phyloP scores from a whole-genome alignment of 2,329 filamentous ascomycete genomes.

The Xylaria sp. region DNA sequence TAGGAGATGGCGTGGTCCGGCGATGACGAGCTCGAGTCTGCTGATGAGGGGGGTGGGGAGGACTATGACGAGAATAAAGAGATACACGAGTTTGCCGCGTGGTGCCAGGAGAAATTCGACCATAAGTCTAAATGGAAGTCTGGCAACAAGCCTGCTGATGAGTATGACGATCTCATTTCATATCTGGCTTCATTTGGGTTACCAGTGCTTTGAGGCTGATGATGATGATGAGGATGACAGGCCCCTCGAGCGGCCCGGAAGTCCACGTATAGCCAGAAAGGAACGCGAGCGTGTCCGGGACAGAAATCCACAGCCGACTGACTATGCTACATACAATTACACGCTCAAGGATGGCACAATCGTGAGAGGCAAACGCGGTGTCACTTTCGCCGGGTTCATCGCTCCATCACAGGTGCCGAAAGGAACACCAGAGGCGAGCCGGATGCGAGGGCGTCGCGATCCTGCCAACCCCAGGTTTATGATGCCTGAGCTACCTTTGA shows the following conservation, averaged over 20 bases:
- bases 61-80: too few species aligned
- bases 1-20: not conserved
- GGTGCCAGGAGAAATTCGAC: too few species aligned
- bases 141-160: too few species aligned
- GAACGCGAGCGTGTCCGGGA: not conserved
- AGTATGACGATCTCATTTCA: too few species aligned
- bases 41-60: too few species aligned
- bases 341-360: constrained; percentile 23
- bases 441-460: too few species aligned
- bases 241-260: not conserved
- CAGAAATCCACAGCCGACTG: not conserved
- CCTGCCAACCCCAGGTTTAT: not conserved
- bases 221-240: not conserved
- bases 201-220: not conserved
- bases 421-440: not conserved
- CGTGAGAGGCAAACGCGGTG: constrained; percentile 20
- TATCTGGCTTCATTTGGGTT: too few species aligned
- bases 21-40: not conserved
- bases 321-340: not conserved
- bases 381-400: constrained; percentile 25
- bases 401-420: not conserved
- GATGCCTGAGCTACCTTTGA: not conserved
- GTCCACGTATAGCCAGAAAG: not conserved
- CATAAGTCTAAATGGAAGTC: too few species aligned
- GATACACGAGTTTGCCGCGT: too few species aligned